These are phyloP conservation scores for Collybia nuda DNA, from an alignment of 768 basidiomycete genomes.

Conservation along the genomic window DNA sequence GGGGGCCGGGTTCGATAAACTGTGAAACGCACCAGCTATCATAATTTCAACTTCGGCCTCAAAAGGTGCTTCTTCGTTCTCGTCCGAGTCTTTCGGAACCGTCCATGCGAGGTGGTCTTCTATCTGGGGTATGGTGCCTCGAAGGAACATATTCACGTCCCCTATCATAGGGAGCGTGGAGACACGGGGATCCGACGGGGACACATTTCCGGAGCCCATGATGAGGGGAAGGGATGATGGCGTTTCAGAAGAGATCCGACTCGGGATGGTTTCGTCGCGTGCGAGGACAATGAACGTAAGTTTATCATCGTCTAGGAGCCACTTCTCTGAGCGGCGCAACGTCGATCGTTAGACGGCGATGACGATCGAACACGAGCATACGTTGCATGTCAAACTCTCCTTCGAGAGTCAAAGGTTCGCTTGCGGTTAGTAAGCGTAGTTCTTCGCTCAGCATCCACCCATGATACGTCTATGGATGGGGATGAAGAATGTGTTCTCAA, in stretches of 20 bases:
- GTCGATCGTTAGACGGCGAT: not conserved
- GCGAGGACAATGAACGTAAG: slow-evolving; percentile 88
- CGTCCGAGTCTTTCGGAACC: slow-evolving; percentile 19
- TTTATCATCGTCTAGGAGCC: slow-evolving; percentile 88
- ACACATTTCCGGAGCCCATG: slow-evolving; percentile 6
- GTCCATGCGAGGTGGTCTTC: slow-evolving; percentile 1
- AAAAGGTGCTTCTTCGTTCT: slow-evolving; percentile 38
- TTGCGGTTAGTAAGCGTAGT: slow-evolving; percentile 77
- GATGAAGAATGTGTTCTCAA: slow-evolving; percentile 3
- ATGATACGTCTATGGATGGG: slow-evolving; percentile 67
- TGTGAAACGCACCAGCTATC: slow-evolving; percentile 68
- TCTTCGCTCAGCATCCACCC: slow-evolving; percentile 84
- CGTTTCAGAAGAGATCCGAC: not conserved
- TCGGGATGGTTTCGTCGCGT: slow-evolving; percentile 23
- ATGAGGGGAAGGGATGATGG: slow-evolving; percentile 10
- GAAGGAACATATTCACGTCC: slow-evolving; percentile 90
- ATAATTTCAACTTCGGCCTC: slow-evolving; percentile 90
- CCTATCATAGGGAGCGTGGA: slow-evolving; percentile 69
- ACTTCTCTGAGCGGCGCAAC: slow-evolving; percentile 54
- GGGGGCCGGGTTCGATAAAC: not conserved
- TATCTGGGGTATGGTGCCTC: slow-evolving; percentile 37
- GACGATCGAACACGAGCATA: slow-evolving; percentile 25
- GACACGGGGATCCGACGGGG: slow-evolving; percentile 34
- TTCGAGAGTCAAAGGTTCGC: slow-evolving; percentile 76
- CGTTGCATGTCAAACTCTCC: slow-evolving; percentile 92